phyloP scores from a whole-genome alignment of 2,329 filamentous ascomycete genomes.

The Sarocladiaceae sp. region DNA sequence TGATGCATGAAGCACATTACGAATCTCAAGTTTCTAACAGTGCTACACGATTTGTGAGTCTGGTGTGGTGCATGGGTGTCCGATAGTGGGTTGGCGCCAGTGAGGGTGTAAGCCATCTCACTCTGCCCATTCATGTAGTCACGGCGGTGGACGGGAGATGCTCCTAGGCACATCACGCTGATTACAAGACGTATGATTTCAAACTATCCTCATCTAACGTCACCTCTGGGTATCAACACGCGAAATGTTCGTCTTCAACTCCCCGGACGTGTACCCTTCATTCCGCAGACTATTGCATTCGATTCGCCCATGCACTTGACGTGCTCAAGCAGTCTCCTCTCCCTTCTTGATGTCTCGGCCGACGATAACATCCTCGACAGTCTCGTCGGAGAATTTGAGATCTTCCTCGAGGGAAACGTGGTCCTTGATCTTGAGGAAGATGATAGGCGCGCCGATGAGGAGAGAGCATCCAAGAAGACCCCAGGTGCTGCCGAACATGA shows the following conservation, averaged over 20 bases:
- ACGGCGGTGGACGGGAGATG: no score
- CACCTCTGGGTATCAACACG: no score
- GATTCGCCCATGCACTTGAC: neutral
- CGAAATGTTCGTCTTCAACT: no score
- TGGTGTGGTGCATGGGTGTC: no score
- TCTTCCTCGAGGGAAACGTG: constrained; percentile 77
- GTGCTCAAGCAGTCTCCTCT: constrained; percentile 1
- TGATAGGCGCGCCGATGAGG: constrained; percentile 70
- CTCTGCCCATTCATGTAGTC: no score
- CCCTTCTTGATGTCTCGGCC: constrained; percentile 9
- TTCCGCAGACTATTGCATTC: neutral
- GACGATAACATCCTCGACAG: constrained; percentile 58
- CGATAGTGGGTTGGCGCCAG: no score
- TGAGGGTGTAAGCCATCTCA: no score
- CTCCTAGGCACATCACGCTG: no score
- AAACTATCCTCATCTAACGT: no score
- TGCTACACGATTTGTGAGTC: neutral
- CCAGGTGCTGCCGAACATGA: constrained; percentile 68
- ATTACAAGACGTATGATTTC: no score
- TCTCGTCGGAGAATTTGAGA: constrained; percentile 79
- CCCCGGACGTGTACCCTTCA: neutral
- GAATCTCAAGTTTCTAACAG: neutral
- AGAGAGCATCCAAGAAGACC: constrained; percentile 67
- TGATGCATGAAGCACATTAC: neutral
- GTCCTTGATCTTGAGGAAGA: constrained; percentile 74